Percentiles rank a stretch among this genome's conserved stretches.
These are phyloP conservation scores for Phalaenopsis equestris DNA, from an alignment of 106 monocot species.

Conservation along the genomic window DNA sequence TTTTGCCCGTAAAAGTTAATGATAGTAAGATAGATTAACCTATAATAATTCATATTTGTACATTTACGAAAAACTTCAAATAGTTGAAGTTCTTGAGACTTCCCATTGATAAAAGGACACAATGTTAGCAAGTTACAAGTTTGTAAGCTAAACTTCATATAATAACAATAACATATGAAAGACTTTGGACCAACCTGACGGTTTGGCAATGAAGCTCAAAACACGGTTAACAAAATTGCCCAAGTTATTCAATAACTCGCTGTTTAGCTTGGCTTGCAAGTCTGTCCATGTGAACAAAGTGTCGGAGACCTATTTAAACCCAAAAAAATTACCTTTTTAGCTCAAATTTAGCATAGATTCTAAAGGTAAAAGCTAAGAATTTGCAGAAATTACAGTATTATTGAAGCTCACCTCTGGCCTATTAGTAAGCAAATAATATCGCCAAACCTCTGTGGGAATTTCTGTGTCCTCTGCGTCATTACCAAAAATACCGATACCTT, in stretches of 20 bases:
- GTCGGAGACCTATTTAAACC: slow-evolving; percentile 70
- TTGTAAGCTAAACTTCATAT: not conserved
- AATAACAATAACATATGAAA: not conserved
- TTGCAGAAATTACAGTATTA: not conserved
- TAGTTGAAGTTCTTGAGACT: not conserved
- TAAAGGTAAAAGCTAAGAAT: not conserved
- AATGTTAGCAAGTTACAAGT: not conserved
- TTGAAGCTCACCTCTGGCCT: slow-evolving; percentile 73
- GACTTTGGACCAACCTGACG: slow-evolving; percentile 46
- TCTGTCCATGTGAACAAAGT: slow-evolving; percentile 96
- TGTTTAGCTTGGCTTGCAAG: slow-evolving; percentile 89
- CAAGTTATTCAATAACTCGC: slow-evolving; percentile 80
- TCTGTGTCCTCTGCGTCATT: slow-evolving; percentile 89
- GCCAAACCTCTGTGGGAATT: slow-evolving; percentile 93
- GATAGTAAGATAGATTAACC: not conserved
- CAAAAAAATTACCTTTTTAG: not conserved
- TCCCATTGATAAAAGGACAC: not conserved
- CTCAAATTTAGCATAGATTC: not conserved
- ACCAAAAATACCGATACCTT: slow-evolving; percentile 95
- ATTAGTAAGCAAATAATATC: slow-evolving; percentile 91
- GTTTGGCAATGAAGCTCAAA: slow-evolving; percentile 86
- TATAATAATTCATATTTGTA: not conserved
- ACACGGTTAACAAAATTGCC: slow-evolving; percentile 94
- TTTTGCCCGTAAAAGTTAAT: not conserved
- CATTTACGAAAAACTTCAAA: not conserved